These are phyloP conservation scores for Salix exigua DNA, from an alignment of 345 rosid genomes.

Conservation along the genomic window DNA sequence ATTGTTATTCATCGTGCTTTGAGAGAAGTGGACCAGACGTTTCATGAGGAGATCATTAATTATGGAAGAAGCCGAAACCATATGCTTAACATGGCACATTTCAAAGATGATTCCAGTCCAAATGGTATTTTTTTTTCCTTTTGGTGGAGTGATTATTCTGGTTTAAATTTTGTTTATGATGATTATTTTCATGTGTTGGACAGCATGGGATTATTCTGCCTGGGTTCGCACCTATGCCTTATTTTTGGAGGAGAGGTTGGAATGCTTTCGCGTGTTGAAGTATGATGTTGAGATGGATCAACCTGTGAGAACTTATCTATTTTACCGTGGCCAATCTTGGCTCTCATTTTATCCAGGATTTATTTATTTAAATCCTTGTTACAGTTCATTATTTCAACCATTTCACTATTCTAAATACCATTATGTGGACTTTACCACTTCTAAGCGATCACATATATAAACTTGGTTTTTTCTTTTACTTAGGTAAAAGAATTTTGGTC, in stretches of 20 bases:
- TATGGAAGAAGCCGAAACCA: slow-evolving; percentile 88
- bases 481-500: neutral
- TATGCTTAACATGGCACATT: slow-evolving; percentile 96
- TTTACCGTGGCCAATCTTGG: neutral
- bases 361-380: neutral
- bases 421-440: neutral
- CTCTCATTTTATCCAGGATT: neutral
- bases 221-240: slow-evolving; percentile 93
- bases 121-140: slow-evolving; percentile 46
- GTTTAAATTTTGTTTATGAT: slow-evolving; percentile 16
- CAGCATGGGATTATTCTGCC: slow-evolving; percentile 96
- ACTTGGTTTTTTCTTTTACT: neutral
- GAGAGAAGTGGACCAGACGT: slow-evolving; percentile 97
- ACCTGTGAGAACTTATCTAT: slow-evolving; percentile 51
- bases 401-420: neutral
- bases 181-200: slow-evolving; percentile 16
- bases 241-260: slow-evolving; percentile 92
- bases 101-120: slow-evolving; percentile 96
- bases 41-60: slow-evolving; percentile 91
- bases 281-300: slow-evolving; percentile 82
- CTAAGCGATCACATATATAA: neutral
- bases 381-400: neutral
- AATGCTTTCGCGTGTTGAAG: slow-evolving; percentile 85
- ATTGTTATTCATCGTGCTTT: slow-evolving; percentile 90
- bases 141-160: slow-evolving; percentile 4